These are phyloP conservation scores for Neofusicoccum parvum DNA, from an alignment of 2,329 filamentous ascomycete genomes.

Conservation along the genomic window DNA sequence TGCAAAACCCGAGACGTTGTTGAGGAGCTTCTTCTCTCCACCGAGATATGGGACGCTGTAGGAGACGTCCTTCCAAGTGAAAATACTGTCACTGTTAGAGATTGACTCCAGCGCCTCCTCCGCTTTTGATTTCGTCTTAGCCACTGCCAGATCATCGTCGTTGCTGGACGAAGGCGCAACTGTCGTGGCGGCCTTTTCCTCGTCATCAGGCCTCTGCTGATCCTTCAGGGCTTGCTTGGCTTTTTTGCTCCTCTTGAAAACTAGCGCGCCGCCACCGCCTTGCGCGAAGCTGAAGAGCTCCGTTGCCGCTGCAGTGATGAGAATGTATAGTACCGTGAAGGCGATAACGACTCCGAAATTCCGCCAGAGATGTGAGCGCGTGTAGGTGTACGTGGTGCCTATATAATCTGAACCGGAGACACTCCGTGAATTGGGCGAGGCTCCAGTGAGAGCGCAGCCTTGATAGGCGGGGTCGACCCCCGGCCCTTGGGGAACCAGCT, in stretches of 20 bases:
- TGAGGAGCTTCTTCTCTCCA: constrained; percentile 65
- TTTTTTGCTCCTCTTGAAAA: constrained; percentile 70
- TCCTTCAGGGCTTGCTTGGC: constrained; percentile 57
- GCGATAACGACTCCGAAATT: constrained; percentile 79
- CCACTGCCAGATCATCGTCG: constrained; percentile 29
- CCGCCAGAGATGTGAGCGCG: constrained; percentile 63
- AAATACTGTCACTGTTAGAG: constrained; percentile 40
- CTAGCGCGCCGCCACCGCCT: constrained; percentile 66
- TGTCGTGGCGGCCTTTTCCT: constrained; percentile 54
- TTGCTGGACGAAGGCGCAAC: constrained; percentile 31
- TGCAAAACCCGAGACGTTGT: constrained; percentile 64
- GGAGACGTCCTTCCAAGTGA: constrained; percentile 46
- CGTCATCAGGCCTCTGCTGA: constrained; percentile 51
- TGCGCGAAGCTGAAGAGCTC: constrained; percentile 67
- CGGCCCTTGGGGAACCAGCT: constrained; percentile 63
- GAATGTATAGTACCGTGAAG: constrained; percentile 73
- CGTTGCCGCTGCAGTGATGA: constrained; percentile 69
- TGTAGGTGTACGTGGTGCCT: constrained; percentile 58
- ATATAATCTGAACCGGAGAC: constrained; percentile 61
- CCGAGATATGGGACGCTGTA: constrained; percentile 73
- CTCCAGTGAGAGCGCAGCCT: constrained; percentile 65
- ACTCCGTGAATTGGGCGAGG: constrained; percentile 51
- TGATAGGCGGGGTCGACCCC: constrained; percentile 58
- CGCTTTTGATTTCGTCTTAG: constrained; percentile 27
- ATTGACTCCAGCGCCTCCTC: constrained; percentile 38